Percentiles rank a stretch among this genome's conserved stretches.
Evolutionary conservation across 148 eudicot species (phyloP).

Genomic region (Camellia lanceoleosa): DNA sequence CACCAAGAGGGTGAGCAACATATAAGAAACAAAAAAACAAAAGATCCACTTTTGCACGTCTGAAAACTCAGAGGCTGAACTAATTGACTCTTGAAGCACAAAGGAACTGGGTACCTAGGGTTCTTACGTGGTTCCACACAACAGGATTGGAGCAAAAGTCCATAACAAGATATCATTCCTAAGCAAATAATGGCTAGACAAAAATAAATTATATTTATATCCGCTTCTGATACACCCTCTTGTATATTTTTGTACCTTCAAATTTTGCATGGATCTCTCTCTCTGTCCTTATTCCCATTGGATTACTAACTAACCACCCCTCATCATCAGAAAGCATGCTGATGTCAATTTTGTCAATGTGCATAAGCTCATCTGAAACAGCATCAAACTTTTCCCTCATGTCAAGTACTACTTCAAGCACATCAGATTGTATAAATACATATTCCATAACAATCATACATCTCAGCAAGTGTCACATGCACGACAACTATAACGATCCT

Average conservation of each 20-base stretch:
- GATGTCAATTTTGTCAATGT: conserved; percentile 42
- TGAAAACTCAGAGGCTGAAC: not conserved
- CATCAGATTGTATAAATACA: conserved; percentile 89
- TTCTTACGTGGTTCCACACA: not conserved
- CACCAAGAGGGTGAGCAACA: not conserved
- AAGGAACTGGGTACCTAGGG: not conserved
- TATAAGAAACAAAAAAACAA: not conserved
- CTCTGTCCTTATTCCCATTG: conserved; percentile 89
- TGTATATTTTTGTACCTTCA: conserved; percentile 74
- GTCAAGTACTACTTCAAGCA: conserved; percentile 84
- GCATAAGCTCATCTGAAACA: conserved; percentile 39
- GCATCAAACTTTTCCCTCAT: conserved; percentile 80
- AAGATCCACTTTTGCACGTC: not conserved
- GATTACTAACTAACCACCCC: conserved; percentile 79
- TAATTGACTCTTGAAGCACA: not conserved
- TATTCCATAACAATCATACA: conserved; percentile 24
- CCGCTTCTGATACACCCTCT: conserved; percentile 75
- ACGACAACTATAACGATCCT: not conserved
- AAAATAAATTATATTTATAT: not conserved
- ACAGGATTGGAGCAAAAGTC: not conserved
- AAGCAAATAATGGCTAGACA: not conserved
- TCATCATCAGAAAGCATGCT: conserved; percentile 45
- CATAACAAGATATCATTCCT: not conserved
- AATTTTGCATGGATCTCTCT: conserved; percentile 89
- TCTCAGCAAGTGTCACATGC: not conserved